Base-by-base conservation (phyloP, 2,329 filamentous ascomycete species). In the Chrysosporium keratinophilum region DNA sequence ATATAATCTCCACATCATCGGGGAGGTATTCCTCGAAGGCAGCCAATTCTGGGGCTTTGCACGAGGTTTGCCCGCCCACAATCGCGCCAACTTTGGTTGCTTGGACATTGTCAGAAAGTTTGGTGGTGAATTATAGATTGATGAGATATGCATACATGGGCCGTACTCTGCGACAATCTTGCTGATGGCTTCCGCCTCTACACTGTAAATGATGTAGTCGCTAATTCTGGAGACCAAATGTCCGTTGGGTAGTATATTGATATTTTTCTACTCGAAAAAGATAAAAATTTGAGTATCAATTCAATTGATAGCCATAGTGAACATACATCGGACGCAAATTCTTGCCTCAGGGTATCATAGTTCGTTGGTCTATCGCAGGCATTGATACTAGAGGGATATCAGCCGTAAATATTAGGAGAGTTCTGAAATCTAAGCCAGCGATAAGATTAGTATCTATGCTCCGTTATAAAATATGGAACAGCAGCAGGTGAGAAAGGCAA, bases 181-280 rank as follows among this genome's bases (percentile, higher is more conserved):
- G 67, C 88, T 86, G 70, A 98, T 95, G 60, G 84, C 81, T 63
- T 89, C 88, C 58, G 93, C 93, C 73, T 97, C 91, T 71, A 98
- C 93, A 72, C 87, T 95, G 79, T 98, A 98, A 68, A 98, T 89
- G 74, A 96, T 95, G 71, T 90, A 97, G 78, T 97, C 91, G 83
- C 90, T 96, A 71, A 84, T 83, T 73, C 93, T 84, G 63, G 93
- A 96, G 64, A 98, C 93, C 69, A 91, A 80, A 74, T 97, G 90
- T 64, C 94, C 94, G 80, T 95, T 95, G 69, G 82, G 84, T 69
- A 91, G 83, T 65, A 98, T 93, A 71, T 87, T 83, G 76, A 98
- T 75, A 76, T 83, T 83, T 67, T 79, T 84, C 91, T 90, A 82
- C 74, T 74, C 37, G 67, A 64, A 59, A 67, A 67, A 61, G 69